Base-by-base conservation (phyloP, 164 flowering plant species). In the Magnolia sinica region DNA sequence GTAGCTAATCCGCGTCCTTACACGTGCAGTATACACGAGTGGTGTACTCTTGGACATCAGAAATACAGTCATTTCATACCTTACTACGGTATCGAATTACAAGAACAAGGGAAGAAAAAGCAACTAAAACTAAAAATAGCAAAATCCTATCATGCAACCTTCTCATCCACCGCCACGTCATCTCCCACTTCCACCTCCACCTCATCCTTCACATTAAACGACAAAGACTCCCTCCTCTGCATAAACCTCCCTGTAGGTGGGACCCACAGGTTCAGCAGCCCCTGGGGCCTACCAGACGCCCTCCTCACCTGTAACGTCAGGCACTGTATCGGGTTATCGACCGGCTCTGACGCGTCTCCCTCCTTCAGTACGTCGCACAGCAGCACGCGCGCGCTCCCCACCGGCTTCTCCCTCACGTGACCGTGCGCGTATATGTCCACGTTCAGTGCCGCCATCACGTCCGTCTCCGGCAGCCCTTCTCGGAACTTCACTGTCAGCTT, bases 281-380 rank as follows among this genome's bases (percentile, higher is more conserved):
- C 88, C 8, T 84, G 85, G 4, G 87, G 86, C 83, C 81, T 78
- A 1, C 88, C 88, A 5, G 85, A 81, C 5, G 72, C 51, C 83
- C 87, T 75, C 83, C 87, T 73, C 19, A 84, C 84, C 80, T 84
- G 86, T 69, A 84, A 71, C 64, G 84, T 73, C 81, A 86, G 37
- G 78, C 86, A 86, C 80, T 84, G 87, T 9, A 84, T 81, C 71
- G 85, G 86, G 70, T 86, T 84, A 77, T 86, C 88, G 2, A 64
- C 49, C 72, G 86, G 86, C 75, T 84, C 85, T 8, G 74, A 23
- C 11, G 79, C 79, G 20, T 84, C 81, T 2, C 86, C 87, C 1
- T 80, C 85, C 68, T 81, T 84, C 75, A 86, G 72, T 20, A 83
- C 84, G 70, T 86, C 87, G 69, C 85, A 86, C 2, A 86, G 81